These are phyloP conservation scores for Toxicodendron radicans DNA, from an alignment of 345 rosid genomes.

Conservation along the genomic window DNA sequence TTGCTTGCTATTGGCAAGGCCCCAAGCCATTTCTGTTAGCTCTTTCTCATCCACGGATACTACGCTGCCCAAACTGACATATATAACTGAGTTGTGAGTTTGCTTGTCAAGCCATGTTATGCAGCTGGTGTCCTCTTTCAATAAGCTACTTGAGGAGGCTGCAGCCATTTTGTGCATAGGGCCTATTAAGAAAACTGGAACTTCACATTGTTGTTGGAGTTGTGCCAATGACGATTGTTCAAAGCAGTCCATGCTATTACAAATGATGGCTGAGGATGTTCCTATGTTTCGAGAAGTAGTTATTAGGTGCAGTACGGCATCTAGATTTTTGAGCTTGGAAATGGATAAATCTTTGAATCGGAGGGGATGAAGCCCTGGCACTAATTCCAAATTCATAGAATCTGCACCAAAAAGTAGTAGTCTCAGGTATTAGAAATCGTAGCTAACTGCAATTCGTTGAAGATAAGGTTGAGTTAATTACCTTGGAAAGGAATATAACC, in stretches of 20 bases:
- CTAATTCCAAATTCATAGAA: neutral
- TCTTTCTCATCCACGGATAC: conserved; percentile 6
- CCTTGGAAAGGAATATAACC: conserved; percentile 4
- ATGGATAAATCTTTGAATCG: conserved; percentile 1
- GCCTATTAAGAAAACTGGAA: conserved; percentile 28
- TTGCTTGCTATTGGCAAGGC: conserved; percentile 3
- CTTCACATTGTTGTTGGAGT: conserved; percentile 4
- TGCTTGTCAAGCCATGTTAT: conserved; percentile 8
- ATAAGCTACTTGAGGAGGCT: conserved; percentile 16
- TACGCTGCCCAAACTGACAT: conserved; percentile 2
- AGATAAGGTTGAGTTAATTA: neutral
- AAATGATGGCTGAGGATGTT: conserved; percentile 9
- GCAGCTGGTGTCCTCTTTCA: conserved; percentile 28
- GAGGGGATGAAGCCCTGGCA: neutral
- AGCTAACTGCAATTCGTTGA: too few species aligned
- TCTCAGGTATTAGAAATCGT: too few species aligned
- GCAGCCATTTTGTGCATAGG: conserved; percentile 30
- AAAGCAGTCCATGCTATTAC: neutral
- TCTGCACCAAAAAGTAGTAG: neutral
- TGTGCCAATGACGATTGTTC: conserved; percentile 17
- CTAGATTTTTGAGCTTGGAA: neutral
- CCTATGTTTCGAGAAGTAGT: neutral
- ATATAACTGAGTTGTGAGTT: conserved; percentile 4
- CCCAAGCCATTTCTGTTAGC: conserved; percentile 15
- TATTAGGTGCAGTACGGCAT: neutral